Evolutionary conservation across 2,329 filamentous ascomycete genomes (phyloP), one percentile per base, ranked within the genome.

Genomic region (Diaporthe aspalathi): DNA sequence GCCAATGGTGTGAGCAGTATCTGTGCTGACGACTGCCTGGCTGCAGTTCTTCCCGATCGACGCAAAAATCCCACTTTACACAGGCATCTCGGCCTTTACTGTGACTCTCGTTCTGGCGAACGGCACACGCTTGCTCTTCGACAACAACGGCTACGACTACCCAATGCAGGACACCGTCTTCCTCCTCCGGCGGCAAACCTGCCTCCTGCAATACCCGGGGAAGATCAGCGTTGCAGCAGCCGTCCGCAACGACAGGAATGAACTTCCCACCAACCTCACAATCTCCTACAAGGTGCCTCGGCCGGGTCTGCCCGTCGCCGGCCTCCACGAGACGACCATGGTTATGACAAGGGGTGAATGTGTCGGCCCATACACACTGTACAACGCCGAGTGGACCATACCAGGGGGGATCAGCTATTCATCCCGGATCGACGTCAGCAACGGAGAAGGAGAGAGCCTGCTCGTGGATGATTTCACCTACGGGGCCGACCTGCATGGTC

Each of bases 61-160:
- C 40, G 73, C 76, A 56, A 78, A 86, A 70, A 84, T 93, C 75
- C 77, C 87, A 74, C 81, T 89, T 76, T 79, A 87, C 74, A 82
- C 86, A 72, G 83, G 91, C 75, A 87, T 93, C 79, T 84, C 90
- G 65, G 84, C 90, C 75, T 87, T 92, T 81, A 17, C n/a, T 11
- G 27, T 65, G n/a, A 27, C n/a, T 16, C 45, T 65, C 2, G 20
- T 65, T 29, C 60, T 65, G 3, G 3, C 60, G 7, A 50, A 65
- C n/a, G 60, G 45, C n/a, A 65, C 45, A 3, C 35, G 60, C 17
- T 77, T 82, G 62, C 76, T 76, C 2, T 84, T 84, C 73, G 83
- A 88, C 75, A 90, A 90, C 75, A 89, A 89, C 74, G 87, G 87
- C 12, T 79, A 81, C 24, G 81, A 80, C 5, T 90, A 88, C 70